phyloP scores from a whole-genome alignment of 164 flowering plant genomes.

The Santalum album region DNA sequence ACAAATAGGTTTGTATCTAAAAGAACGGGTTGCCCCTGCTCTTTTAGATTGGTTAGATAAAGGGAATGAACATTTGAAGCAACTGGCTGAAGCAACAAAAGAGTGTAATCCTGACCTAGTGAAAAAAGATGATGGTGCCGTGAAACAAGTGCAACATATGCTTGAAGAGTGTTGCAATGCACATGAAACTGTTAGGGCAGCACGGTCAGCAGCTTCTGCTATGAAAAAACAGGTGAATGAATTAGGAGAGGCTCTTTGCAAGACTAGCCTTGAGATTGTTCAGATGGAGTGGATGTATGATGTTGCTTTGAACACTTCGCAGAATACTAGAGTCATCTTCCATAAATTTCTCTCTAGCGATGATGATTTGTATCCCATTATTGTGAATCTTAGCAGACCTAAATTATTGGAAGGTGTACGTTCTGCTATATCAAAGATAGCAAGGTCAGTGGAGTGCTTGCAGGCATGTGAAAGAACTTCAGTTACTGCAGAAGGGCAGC shows the following conservation, averaged over 20 bases:
- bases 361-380: slow-evolving; percentile 39
- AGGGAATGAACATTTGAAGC: slow-evolving; percentile 55
- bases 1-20: slow-evolving; percentile 50
- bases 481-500: slow-evolving; percentile 80
- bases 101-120: slow-evolving; percentile 33
- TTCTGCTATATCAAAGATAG: slow-evolving; percentile 53
- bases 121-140: slow-evolving; percentile 42
- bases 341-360: slow-evolving; percentile 39
- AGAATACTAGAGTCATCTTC: slow-evolving; percentile 33
- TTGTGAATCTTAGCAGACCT: slow-evolving; percentile 53
- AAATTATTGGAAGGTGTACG: slow-evolving; percentile 61
- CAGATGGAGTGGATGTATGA: slow-evolving; percentile 89
- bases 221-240: slow-evolving; percentile 71
- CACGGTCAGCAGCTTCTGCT: slow-evolving; percentile 63
- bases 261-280: slow-evolving; percentile 65
- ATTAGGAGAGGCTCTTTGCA: slow-evolving; percentile 54
- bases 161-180: slow-evolving; percentile 90
- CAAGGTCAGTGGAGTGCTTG: slow-evolving; percentile 58
- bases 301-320: slow-evolving; percentile 28
- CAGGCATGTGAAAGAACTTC: slow-evolving; percentile 74
- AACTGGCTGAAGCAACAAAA: slow-evolving; percentile 25
- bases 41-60: slow-evolving; percentile 49
- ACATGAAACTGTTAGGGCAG: slow-evolving; percentile 89
- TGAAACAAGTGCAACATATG: slow-evolving; percentile 56
- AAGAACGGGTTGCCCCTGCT: slow-evolving; percentile 56